These are phyloP conservation scores for Talaromyces sp. DNA, from an alignment of 2,329 filamentous ascomycete genomes.

Conservation along the genomic window DNA sequence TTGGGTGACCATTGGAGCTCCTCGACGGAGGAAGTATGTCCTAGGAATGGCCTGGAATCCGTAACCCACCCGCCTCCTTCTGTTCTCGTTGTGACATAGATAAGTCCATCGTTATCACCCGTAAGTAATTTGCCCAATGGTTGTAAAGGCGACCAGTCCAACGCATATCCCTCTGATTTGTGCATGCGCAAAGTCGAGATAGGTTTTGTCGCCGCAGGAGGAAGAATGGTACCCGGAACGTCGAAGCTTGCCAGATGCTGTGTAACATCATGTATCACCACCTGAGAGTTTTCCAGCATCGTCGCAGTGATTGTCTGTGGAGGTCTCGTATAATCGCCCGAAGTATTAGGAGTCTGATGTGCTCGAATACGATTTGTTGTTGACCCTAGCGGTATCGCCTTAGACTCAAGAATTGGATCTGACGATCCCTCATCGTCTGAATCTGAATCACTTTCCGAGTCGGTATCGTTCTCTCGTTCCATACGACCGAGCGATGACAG, in stretches of 20 bases:
- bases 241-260: slow-evolving; percentile 88
- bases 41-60: slow-evolving; percentile 76
- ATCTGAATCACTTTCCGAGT: slow-evolving; percentile 66
- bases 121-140: slow-evolving; percentile 82
- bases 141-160: slow-evolving; percentile 90
- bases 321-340: slow-evolving; percentile 62
- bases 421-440: slow-evolving; percentile 67
- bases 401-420: slow-evolving; percentile 91
- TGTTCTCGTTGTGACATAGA: slow-evolving; percentile 81
- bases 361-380: slow-evolving; percentile 92
- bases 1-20: slow-evolving; percentile 96
- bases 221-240: slow-evolving; percentile 75
- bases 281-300: slow-evolving; percentile 84
- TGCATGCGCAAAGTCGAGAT: slow-evolving; percentile 84
- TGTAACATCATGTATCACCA: slow-evolving; percentile 92
- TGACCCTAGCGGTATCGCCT: slow-evolving; percentile 76
- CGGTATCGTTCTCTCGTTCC: slow-evolving; percentile 68
- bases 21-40: slow-evolving; percentile 82
- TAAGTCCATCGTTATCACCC: slow-evolving; percentile 84
- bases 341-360: slow-evolving; percentile 70
- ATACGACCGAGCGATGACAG: slow-evolving; percentile 87
- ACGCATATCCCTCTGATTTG: slow-evolving; percentile 87
- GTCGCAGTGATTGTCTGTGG: slow-evolving; percentile 80
- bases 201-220: slow-evolving; percentile 81
- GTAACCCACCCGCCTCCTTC: slow-evolving; percentile 88